Percentiles rank a stretch among this genome's conserved stretches.
Evolutionary conservation across 75 land plant genomes (phyloP).

Genomic region (Sequoiadendron giganteum): DNA sequence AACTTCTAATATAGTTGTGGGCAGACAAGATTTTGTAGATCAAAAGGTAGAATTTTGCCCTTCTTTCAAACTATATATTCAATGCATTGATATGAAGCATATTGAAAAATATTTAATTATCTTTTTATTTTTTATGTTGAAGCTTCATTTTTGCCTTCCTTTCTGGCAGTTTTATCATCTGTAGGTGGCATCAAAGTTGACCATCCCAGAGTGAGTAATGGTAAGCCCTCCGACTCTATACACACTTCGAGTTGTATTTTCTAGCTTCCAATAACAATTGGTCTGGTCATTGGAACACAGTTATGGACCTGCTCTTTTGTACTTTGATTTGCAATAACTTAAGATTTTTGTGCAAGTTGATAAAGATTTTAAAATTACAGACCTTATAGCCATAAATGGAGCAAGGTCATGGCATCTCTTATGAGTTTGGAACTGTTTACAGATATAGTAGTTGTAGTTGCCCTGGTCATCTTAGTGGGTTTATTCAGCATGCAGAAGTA

Average conservation of each 20-base stretch:
- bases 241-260: background rate
- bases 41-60: background rate
- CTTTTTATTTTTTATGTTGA: background rate
- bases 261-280: background rate
- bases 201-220: conserved; percentile 45
- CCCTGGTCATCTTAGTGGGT: conserved; percentile 51
- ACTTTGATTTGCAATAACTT: background rate
- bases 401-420: background rate
- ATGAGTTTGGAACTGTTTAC: conserved; percentile 17
- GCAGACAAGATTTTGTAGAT: background rate
- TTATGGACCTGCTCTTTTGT: background rate
- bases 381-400: background rate
- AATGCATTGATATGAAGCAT: background rate
- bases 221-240: conserved; percentile 26
- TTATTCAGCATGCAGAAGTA: conserved; percentile 58
- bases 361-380: background rate
- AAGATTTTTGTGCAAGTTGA: no score
- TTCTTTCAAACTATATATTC: background rate
- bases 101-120: background rate
- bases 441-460: conserved; percentile 53
- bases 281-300: background rate
- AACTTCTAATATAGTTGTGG: background rate
- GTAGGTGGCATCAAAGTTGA: conserved; percentile 76
- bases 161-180: conserved; percentile 72
- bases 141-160: background rate